phyloP scores from a whole-genome alignment of 2,329 filamentous ascomycete species.

The Pleochaeta shiraiana region DNA sequence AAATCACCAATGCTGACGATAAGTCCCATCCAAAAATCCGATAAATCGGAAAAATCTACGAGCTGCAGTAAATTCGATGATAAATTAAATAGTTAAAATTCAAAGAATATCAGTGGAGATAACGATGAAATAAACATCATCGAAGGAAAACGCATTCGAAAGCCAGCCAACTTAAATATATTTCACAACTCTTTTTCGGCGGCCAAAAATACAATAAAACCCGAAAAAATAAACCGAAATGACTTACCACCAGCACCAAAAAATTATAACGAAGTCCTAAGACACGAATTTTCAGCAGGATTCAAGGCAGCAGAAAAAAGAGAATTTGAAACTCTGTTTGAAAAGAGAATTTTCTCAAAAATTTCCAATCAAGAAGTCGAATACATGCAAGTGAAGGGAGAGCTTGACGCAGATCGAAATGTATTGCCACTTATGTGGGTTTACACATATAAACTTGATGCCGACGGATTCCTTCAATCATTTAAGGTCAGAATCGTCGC shows the following conservation, averaged over 20 bases:
- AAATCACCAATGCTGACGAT: too few species aligned
- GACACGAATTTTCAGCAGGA: not conserved
- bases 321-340: not conserved
- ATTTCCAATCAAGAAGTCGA: not conserved
- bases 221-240: not conserved
- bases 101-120: not conserved
- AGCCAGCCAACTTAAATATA: not conserved
- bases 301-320: not conserved
- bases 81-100: too few species aligned
- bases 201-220: not conserved
- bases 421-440: too few species aligned
- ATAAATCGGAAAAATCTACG: too few species aligned
- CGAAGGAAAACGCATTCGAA: not conserved
- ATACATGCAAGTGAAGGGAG: not conserved
- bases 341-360: not conserved
- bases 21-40: too few species aligned
- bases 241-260: not conserved
- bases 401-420: constrained; percentile 5
- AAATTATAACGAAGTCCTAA: not conserved
- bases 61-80: too few species aligned
- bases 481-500: constrained; percentile 12
- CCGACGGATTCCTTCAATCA: constrained; percentile 9
- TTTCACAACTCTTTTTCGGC: not conserved
- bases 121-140: not conserved
- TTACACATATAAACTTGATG: constrained; percentile 15